phyloP scores from a whole-genome alignment of 371 early-diverging fungal genomes.

The Parasitella parasitica region DNA sequence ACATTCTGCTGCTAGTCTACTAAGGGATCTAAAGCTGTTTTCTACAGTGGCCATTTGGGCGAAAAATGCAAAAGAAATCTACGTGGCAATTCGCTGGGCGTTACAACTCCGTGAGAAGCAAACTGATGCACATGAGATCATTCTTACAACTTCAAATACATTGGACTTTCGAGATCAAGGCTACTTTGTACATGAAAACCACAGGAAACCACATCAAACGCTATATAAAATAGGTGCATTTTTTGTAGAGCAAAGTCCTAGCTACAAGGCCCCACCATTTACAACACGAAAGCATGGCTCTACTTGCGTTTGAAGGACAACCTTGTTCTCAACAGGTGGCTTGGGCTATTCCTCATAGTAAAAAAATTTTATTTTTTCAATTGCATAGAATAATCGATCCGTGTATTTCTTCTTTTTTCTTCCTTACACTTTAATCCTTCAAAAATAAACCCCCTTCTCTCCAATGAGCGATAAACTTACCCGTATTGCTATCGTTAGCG shows the following conservation, averaged over 20 bases:
- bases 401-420: slow-evolving; percentile 7
- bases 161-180: not conserved
- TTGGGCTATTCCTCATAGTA: not conserved
- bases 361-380: slow-evolving; percentile 13
- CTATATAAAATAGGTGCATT: not conserved
- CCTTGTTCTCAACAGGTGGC: not conserved
- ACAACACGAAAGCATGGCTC: not conserved
- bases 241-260: not conserved
- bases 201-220: not conserved
- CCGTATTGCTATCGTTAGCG: slow-evolving; percentile 95
- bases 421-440: slow-evolving; percentile 17
- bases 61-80: not conserved
- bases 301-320: not conserved
- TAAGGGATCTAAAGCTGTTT: slow-evolving; percentile 33
- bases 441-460: slow-evolving; percentile 11
- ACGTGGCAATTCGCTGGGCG: not conserved
- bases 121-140: not conserved
- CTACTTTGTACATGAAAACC: not conserved
- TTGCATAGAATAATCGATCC: slow-evolving; percentile 3
- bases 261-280: not conserved
- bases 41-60: slow-evolving; percentile 21
- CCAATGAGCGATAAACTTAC: slow-evolving; percentile 78
- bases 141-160: not conserved
- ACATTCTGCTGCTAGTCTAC: slow-evolving; percentile 41
- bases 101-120: not conserved